These are phyloP conservation scores for Meripilus lineatus DNA, from an alignment of 1,284 basidiomycete genomes.

Conservation along the genomic window DNA sequence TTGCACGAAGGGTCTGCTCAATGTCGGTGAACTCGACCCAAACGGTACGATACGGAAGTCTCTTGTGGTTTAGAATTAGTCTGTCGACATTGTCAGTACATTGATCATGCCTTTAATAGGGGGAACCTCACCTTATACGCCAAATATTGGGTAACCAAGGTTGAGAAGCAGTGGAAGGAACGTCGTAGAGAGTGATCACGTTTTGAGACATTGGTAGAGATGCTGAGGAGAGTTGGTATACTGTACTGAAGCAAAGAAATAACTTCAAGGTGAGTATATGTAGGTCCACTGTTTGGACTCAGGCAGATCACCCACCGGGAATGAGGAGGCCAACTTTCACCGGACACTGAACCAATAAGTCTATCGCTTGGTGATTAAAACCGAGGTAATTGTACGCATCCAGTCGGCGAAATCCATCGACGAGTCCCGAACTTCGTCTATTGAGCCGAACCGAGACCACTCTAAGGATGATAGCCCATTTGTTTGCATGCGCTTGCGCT, in stretches of 20 bases:
- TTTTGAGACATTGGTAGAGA: conserved; percentile 38
- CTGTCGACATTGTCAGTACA: conserved; percentile 29
- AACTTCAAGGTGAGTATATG: not conserved
- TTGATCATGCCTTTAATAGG: not conserved
- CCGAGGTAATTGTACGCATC: too few relatives aligned
- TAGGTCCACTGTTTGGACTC: too few relatives aligned
- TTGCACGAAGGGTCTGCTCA: conserved; percentile 50
- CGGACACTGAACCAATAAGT: not conserved
- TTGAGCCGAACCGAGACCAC: too few relatives aligned
- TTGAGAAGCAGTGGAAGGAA: conserved; percentile 52
- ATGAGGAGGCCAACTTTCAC: not conserved
- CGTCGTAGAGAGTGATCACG: conserved; percentile 60
- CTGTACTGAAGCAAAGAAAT: not conserved
- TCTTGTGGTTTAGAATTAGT: conserved; percentile 68
- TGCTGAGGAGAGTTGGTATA: conserved; percentile 1
- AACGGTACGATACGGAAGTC: conserved; percentile 57
- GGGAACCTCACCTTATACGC: conserved; percentile 38
- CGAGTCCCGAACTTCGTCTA: too few relatives aligned
- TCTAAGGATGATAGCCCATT: too few relatives aligned
- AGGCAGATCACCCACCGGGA: not conserved
- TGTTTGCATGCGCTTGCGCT: too few relatives aligned
- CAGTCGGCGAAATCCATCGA: too few relatives aligned
- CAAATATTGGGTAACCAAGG: conserved; percentile 73
- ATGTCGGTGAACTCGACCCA: conserved; percentile 70
- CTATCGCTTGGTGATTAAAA: conserved; percentile 1